These are phyloP conservation scores for Pulveroboletus sp. DNA, from an alignment of 768 basidiomycete genomes.

Conservation along the genomic window DNA sequence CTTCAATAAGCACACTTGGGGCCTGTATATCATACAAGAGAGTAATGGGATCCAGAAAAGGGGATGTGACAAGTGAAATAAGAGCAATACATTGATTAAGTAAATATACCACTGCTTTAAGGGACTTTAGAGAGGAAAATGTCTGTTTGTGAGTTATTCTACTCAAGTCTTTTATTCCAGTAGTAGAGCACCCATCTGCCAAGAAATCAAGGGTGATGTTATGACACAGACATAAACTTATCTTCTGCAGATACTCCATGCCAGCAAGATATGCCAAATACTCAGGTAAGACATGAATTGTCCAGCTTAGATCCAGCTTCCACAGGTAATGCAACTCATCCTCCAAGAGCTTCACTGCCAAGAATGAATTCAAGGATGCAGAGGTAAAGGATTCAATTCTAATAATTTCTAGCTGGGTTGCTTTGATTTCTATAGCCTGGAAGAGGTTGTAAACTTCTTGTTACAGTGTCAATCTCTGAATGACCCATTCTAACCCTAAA, in stretches of 20 bases:
- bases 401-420: constrained; percentile 14
- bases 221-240: constrained; percentile 16
- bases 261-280: constrained; percentile 18
- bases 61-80: constrained; percentile 21
- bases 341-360: constrained; percentile 14
- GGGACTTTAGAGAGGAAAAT: constrained; percentile 20
- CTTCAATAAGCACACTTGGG: constrained; percentile 12
- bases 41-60: constrained; percentile 17
- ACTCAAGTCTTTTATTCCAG: neutral
- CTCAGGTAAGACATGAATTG: constrained; percentile 20
- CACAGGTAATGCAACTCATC: constrained; percentile 19
- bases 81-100: constrained; percentile 28
- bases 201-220: constrained; percentile 18
- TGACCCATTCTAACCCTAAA: no score
- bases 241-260: constrained; percentile 23
- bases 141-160: constrained; percentile 1
- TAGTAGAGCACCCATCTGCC: constrained; percentile 2
- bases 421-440: constrained; percentile 20
- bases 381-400: constrained; percentile 22
- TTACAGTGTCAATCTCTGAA: no score
- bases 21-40: constrained; percentile 28
- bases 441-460: constrained; percentile 20
- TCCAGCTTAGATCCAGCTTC: constrained; percentile 22
- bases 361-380: constrained; percentile 1
- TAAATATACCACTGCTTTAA: constrained; percentile 23